phyloP scores from a whole-genome alignment of 2,329 filamentous ascomycete species.

The Sporothrix mexicana region DNA sequence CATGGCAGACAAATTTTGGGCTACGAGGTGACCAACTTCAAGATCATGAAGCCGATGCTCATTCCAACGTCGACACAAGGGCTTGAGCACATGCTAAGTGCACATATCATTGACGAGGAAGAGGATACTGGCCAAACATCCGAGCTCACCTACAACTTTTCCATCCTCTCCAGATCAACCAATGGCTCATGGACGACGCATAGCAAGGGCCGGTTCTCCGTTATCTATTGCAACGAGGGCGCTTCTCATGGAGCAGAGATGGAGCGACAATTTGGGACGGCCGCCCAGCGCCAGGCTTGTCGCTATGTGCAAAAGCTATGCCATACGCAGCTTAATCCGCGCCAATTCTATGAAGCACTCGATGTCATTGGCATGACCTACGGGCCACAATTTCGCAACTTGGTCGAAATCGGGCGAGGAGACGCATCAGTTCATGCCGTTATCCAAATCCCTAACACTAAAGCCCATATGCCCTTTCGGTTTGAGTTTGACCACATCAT shows the following conservation, averaged over 20 bases:
- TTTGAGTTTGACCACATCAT: constrained; percentile 62
- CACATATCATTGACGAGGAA: constrained; percentile 44
- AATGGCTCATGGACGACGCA: constrained; percentile 49
- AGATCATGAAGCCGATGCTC: constrained; percentile 39
- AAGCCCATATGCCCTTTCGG: constrained; percentile 57
- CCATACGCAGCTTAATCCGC: constrained; percentile 47
- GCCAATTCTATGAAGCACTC: constrained; percentile 58
- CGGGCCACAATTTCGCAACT: constrained; percentile 57
- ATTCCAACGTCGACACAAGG: constrained; percentile 43
- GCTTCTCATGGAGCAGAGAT: background rate
- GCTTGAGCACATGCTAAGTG: constrained; percentile 57
- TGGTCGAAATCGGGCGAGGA: constrained; percentile 42
- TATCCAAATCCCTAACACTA: constrained; percentile 56
- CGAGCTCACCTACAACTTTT: constrained; percentile 34
- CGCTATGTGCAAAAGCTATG: constrained; percentile 42
- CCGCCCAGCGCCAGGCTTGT: constrained; percentile 36
- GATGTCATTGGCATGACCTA: constrained; percentile 60
- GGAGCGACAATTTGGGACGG: background rate
- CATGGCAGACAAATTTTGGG: constrained; percentile 11
- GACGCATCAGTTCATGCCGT: constrained; percentile 43
- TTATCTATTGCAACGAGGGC: constrained; percentile 33
- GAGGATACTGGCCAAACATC: background rate
- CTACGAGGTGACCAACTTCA: constrained; percentile 36
- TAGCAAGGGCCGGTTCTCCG: constrained; percentile 44
- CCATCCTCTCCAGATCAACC: constrained; percentile 54